Evolutionary conservation across 108 stramenopile species (phyloP).

Genomic region (Fragilaria crotonensis): DNA sequence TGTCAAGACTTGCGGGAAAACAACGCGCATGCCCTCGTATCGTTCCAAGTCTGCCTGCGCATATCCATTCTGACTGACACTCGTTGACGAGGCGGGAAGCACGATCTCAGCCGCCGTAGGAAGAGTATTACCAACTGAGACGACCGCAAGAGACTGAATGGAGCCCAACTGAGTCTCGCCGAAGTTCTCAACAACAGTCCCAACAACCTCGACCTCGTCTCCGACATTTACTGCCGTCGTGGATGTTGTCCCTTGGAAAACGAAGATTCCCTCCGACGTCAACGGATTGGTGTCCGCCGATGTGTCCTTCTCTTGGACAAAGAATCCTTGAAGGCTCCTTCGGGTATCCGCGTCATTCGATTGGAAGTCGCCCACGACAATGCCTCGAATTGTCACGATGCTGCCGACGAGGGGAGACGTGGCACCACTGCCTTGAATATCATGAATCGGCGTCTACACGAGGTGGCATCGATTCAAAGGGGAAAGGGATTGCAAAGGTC

Average conservation of each 20-base stretch:
- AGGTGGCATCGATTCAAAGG: too few relatives aligned
- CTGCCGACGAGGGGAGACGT: constrained; percentile 4
- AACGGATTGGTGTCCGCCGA: constrained; percentile 22
- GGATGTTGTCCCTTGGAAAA: constrained; percentile 8
- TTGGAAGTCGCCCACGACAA: constrained; percentile 26
- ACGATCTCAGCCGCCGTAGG: constrained; percentile 12
- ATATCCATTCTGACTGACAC: constrained; percentile 2
- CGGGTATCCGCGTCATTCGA: constrained; percentile 11
- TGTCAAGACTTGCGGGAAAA: constrained; percentile 5
- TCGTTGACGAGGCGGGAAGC: constrained; percentile 1
- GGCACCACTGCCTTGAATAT: constrained; percentile 7
- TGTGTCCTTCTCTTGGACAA: constrained; percentile 27
- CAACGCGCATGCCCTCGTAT: constrained; percentile 28
- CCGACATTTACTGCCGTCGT: constrained; percentile 12
- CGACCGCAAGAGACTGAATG: constrained; percentile 4
- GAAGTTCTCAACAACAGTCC: constrained; percentile 16
- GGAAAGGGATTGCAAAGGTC: too few relatives aligned
- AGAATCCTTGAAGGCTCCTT: constrained; percentile 30
- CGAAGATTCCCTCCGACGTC: constrained; percentile 37
- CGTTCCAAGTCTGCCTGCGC: constrained; percentile 15
- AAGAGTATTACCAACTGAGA: constrained; percentile 7
- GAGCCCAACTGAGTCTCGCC: constrained; percentile 23
- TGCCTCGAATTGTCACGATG: constrained; percentile 2
- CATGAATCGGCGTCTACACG: too few relatives aligned
- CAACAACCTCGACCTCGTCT: constrained; percentile 24